These are phyloP conservation scores for Psilocybe tampanensis DNA, from an alignment of 768 basidiomycete species.

Conservation along the genomic window DNA sequence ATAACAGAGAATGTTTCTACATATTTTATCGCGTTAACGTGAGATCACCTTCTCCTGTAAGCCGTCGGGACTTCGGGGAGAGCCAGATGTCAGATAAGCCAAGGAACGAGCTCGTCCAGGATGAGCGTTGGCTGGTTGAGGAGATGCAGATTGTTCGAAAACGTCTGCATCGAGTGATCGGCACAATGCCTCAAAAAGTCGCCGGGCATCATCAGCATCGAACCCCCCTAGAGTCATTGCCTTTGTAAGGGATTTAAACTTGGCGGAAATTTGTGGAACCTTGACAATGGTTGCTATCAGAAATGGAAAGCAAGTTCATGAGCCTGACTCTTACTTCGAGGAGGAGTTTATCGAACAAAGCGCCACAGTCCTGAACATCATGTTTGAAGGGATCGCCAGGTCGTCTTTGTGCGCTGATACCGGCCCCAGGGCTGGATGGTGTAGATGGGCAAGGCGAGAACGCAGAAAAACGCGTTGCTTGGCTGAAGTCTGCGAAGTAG, in stretches of 20 bases:
- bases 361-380: slow-evolving; percentile 44
- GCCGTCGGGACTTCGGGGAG: background rate
- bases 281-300: slow-evolving; percentile 13
- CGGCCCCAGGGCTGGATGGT: slow-evolving; percentile 10
- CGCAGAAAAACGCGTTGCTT: slow-evolving; percentile 20
- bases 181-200: slow-evolving; percentile 51
- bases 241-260: slow-evolving; percentile 45
- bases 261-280: slow-evolving; percentile 42
- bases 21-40: background rate
- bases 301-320: background rate
- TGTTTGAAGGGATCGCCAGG: slow-evolving; percentile 27
- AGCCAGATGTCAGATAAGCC: background rate
- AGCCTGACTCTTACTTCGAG: slow-evolving; percentile 27
- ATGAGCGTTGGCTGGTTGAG: background rate
- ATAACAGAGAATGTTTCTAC: background rate
- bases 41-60: background rate
- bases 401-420: background rate
- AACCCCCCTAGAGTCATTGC: slow-evolving; percentile 52
- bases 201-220: slow-evolving; percentile 50
- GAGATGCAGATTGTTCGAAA: slow-evolving; percentile 32
- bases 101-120: slow-evolving; percentile 12
- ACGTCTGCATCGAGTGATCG: slow-evolving; percentile 42
- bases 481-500: slow-evolving; percentile 34
- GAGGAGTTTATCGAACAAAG: slow-evolving; percentile 39
- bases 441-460: slow-evolving; percentile 12